Evolutionary conservation across 2,329 filamentous ascomycete species (phyloP), one percentile per base, ranked within the genome.

Genomic region (Calonectria pauciramosa): DNA sequence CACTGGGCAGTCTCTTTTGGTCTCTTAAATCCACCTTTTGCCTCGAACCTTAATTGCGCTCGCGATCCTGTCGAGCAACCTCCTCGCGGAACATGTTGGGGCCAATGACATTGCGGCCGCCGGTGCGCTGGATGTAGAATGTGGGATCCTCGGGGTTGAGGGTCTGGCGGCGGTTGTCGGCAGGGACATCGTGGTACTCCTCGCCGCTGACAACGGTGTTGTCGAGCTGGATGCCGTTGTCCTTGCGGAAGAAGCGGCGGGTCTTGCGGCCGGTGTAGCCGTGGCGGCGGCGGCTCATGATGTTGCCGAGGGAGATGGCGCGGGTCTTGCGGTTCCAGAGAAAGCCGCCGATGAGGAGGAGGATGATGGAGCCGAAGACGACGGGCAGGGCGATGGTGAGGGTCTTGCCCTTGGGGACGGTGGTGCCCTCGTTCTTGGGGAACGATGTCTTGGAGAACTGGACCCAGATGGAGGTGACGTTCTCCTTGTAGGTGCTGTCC

Each of bases 281-380:
- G 75, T 85, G 80, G 38, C 86, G 82, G 52, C 78, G 77, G 66
- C 88, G 86, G 78, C 87, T 84, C 86, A 91, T 89, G 83, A 91
- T 84, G 79, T 88, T 89, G 68, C 88, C 89, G 60, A 92, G 80
- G 6, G 84, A 83, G 74, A 92, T 90, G 74, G 82, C 82, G 71
- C 90, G 87, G n/a, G 85, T 83, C 79, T 88, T 86, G 70, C 87
- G 85, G 83, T 91, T 90, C 86, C 87, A 91, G 86, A 93, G 69
- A 85, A 89, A 87, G 83, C 92, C 81, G 83, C 93, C 86, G 84
- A 92, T 54, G 78, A 91, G 73, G 76, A 89, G 84, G 64, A 91
- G 74, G 52, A 85, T 63, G 69, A 90, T 83, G 79, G 88, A 85
- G 65, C 87, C 88, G n/a, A 90, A 82, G 26, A 89, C 84, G 69